Base-by-base conservation (phyloP, 1,139 yeast species). In the Diutina scorzettiae region DNA sequence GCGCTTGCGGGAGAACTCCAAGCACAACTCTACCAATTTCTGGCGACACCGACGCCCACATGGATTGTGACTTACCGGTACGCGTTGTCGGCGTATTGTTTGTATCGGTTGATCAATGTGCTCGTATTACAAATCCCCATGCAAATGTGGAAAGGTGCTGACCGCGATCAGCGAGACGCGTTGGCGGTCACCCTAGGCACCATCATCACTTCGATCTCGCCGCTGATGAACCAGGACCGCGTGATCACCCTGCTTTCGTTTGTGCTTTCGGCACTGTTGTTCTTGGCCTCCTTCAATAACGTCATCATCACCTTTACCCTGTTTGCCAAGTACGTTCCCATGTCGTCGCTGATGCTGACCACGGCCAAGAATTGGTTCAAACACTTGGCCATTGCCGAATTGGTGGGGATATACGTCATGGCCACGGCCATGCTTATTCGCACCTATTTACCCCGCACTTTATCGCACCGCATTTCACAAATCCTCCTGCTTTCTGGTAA, bases 341-440 rank as follows among this genome's bases (percentile, higher is more conserved):
- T 59, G 1, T 28, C 37, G 36, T 47, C 53, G 27, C 53, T 56
- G 18, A 49, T 51, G 7, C 53, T 64, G n/a, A 46, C 51, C 19
- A 43, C 42, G 8, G 53, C 59, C 25, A 62, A 60, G 46, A 58
- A 52, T 42, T 64, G 69, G 68, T 49, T 67, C 41, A 62, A 63
- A 44, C 68, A 65, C 49, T 59, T 85, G 28, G 57, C 83, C 2
- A 69, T 82, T 4, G 74, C 84, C 9, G 83, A 86, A 58, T 62
- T 86, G 11, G 62, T 81, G 17, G 95, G 95, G 0, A 71, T 84
- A 3, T 87, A 87, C 53, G 80, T 82, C 2, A 68, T 87, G 27
- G 81, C 96, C 0, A 84, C 96, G 0, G 80, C 91, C 2, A 63
- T 87, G 23, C 66, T 87, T 51, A 70, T 87, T 43, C 71, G 95